Evolutionary conservation across 164 flowering plant genomes (phyloP), one percentile per base, ranked within the genome.

Genomic region (Malania oleifera): DNA sequence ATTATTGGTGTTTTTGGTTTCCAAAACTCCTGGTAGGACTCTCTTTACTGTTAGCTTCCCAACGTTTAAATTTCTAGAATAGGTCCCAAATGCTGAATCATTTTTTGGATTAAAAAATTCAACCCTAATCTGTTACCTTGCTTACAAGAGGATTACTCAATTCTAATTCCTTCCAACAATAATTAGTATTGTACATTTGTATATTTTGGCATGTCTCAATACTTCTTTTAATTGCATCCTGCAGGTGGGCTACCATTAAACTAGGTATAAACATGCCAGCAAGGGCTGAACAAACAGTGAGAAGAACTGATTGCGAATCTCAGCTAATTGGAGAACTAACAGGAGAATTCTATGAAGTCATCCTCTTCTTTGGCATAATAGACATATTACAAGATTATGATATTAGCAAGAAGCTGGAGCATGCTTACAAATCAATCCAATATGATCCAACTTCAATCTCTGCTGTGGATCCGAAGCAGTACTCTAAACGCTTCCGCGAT

Each of bases 361-460:
- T 87, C 66, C 69, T 87, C 26, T 79, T 74, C 61, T 83, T 87
- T 61, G 86, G 96, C 28, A 85, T 87, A 54, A 87, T 87, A n/a
- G 95, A 87, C 78, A 85, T 87, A 57, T 71, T 87, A 22, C 95
- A 87, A 65, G 88, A 84, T 71, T 87, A 87, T 47, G 95, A 87
- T 45, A 82, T 87, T 50, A 87, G 80, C 77, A 87, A 87, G 76
- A 87, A 88, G 74, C 81, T 88, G 3, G 96, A 88, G 64, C 91
- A 85, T 69, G 91, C 86, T 2, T 88, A 88, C 79, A 88, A 88
- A 59, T 82, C 96, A 7, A 60, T 85, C 34, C 96, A 88, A 40
- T 80, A 76, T 44, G 91, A 85, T 47, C 81, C 96, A 13, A 77
- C 87, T 27, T 85, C 89, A 24, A 88, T 88, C 67, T 85, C 96